A percentile compares a stretch with the other conserved stretches of the same genome.
These are phyloP conservation scores for Termitomyces sp. DNA, from an alignment of 768 basidiomycete species.

Conservation along the genomic window DNA sequence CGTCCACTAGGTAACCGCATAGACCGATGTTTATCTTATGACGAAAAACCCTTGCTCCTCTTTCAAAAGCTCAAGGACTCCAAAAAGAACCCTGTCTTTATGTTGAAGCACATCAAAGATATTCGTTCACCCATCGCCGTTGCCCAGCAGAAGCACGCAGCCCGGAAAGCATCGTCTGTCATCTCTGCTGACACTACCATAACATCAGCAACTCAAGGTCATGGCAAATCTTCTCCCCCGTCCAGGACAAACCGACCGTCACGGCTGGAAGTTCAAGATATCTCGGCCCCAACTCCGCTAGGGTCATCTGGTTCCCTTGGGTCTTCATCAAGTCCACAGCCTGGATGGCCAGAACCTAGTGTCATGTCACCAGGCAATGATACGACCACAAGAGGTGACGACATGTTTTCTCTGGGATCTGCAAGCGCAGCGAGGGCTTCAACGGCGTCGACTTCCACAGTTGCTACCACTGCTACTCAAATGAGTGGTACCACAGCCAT, in stretches of 20 bases:
- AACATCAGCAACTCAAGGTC: constrained; percentile 40
- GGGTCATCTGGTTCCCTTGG: constrained; percentile 45
- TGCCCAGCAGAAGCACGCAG: constrained; percentile 93
- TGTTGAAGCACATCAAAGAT: constrained; percentile 96
- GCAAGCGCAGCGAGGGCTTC: constrained; percentile 13
- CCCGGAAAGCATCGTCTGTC: constrained; percentile 69
- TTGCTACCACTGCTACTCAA: constrained; percentile 18
- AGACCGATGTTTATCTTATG: constrained; percentile 94
- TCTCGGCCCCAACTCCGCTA: constrained; percentile 42
- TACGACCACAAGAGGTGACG: constrained; percentile 30
- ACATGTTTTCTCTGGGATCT: constrained; percentile 34
- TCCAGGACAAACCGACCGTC: constrained; percentile 55
- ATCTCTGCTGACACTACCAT: constrained; percentile 36
- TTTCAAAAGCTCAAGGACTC: constrained; percentile 98
- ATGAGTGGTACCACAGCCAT: constrained; percentile 24
- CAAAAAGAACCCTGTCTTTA: constrained; percentile 98
- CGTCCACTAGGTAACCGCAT: constrained; percentile 54
- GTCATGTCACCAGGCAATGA: constrained; percentile 54
- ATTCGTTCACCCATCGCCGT: constrained; percentile 97
- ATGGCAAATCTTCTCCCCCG: constrained; percentile 35
- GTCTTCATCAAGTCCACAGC: constrained; percentile 59
- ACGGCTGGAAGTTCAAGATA: constrained; percentile 63
- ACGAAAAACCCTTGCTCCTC: constrained; percentile 94
- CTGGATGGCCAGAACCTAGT: constrained; percentile 70
- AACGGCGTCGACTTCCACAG: constrained; percentile 27